Conservation (phyloP, 2,329 filamentous ascomycete species). For the Colletotrichum spinosum region DNA sequence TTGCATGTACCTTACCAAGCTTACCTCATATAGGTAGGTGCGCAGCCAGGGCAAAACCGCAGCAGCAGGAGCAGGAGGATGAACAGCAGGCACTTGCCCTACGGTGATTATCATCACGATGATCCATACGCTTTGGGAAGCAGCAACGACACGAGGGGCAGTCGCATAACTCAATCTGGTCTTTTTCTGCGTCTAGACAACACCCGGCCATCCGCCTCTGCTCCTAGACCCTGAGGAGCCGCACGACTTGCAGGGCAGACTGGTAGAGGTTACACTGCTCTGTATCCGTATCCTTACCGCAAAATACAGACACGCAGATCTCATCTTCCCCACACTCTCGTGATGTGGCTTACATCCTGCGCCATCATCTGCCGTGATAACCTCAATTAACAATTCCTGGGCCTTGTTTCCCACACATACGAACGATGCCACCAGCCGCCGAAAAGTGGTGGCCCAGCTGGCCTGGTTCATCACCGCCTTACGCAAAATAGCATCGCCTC, state of each 20-base stretch:
- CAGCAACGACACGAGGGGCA: not conserved
- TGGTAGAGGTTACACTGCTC: too few species aligned
- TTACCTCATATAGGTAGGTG: too few species aligned
- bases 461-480: not conserved
- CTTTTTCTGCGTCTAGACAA: conserved; percentile 5
- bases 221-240: too few species aligned
- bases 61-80: too few species aligned
- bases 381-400: conserved; percentile 8
- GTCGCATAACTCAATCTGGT: conserved; percentile 3
- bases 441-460: not conserved
- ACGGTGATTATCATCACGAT: conserved; percentile 26
- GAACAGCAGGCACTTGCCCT: conserved; percentile 1
- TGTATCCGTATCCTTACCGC: too few species aligned
- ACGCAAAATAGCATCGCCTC: not conserved
- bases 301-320: too few species aligned
- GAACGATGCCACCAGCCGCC: not conserved
- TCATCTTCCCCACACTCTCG: conserved; percentile 13
- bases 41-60: too few species aligned
- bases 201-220: not conserved
- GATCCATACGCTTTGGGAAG: conserved; percentile 11
- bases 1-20: conserved; percentile 1
- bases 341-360: conserved; percentile 13
- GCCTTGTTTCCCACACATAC: conserved; percentile 6
- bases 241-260: too few species aligned
- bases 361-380: conserved; percentile 17